Evolutionary conservation across 208 protist genomes (phyloP), one percentile per base, ranked within the genome.

Genomic region (Crithidia bombi): DNA sequence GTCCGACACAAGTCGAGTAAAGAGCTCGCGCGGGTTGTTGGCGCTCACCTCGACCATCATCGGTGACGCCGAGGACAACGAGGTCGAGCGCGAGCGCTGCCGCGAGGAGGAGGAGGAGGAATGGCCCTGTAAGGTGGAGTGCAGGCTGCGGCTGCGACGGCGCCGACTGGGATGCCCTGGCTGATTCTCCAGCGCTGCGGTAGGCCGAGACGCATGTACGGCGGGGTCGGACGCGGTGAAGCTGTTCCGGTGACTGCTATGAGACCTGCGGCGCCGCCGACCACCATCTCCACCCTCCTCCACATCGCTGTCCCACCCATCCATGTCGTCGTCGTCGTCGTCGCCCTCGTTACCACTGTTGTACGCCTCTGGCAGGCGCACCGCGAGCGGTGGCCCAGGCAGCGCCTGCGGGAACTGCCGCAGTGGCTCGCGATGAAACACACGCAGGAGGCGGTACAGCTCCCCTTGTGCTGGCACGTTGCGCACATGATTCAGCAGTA

Each of bases 391-490:
- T 7, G 67, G 67, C 2, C 57, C 67, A 6, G 46, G 58, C 35
- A 65, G 39, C 10, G 46, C 57, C 23, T 65, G 26, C 12, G 67
- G 55, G 23, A 65, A 73, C 1, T 51, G 67, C 26, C 43, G 46
- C 30, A 73, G 44, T 23, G 11, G 47, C 55, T 73, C 67, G 11
- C 47, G 56, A 36, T 65, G 44, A 25, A 30, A 28, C 6, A 65
- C 35, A 23, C 67, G 57, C 44, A 73, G 56, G 3, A 65, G 67
- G 11, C 67, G 67, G 58, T 73, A 65, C 35, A 73, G 26, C 35
- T 73, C 67, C 10, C 67, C 44, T n/a, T 64, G 67, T 25, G 67
- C 33, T 3, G 47, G 38, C n/a, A 23, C 58, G 39, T 43, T 38
- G 33, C 55, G 57, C 4, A 65, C 26, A 30, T 65, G 67, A 23